A percentile compares a stretch with the other conserved stretches of the same genome.
These are phyloP conservation scores for Amylostereum chailletii DNA, from an alignment of 1,284 basidiomycete species.

Conservation along the genomic window DNA sequence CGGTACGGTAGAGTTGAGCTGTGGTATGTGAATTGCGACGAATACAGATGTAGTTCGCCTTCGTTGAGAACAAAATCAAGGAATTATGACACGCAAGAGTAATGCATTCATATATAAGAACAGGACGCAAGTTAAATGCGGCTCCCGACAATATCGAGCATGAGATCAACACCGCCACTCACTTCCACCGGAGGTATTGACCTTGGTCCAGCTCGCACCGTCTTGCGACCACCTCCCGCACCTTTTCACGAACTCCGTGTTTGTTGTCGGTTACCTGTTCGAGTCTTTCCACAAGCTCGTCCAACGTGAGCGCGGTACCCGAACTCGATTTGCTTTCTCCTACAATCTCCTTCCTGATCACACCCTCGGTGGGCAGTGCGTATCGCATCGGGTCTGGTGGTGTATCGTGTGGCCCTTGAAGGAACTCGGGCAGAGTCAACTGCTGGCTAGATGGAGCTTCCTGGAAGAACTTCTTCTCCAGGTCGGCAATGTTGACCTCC, in stretches of 20 bases:
- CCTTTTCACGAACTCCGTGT: constrained; percentile 64
- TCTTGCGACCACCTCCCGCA: constrained; percentile 62
- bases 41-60: too few species aligned
- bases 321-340: constrained; percentile 51
- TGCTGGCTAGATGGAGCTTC: constrained; percentile 31
- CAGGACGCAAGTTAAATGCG: too few species aligned
- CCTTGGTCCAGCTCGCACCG: constrained; percentile 46
- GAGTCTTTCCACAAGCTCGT: constrained; percentile 56
- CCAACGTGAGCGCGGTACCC: constrained; percentile 44
- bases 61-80: too few species aligned
- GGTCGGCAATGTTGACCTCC: constrained; percentile 44
- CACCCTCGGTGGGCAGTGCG: constrained; percentile 59
- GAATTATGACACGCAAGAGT: too few species aligned
- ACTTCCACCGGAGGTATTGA: constrained; percentile 55
- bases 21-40: too few species aligned
- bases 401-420: constrained; percentile 15
- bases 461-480: constrained; percentile 55
- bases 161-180: constrained; percentile 15
- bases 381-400: constrained; percentile 41
- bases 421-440: constrained; percentile 34
- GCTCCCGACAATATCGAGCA: too few species aligned
- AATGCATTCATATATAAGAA: too few species aligned
- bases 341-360: constrained; percentile 53
- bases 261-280: constrained; percentile 41
- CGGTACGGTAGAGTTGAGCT: too few species aligned